Base-by-base conservation (phyloP, 768 basidiomycete genomes). In the Pholiota conissans region DNA sequence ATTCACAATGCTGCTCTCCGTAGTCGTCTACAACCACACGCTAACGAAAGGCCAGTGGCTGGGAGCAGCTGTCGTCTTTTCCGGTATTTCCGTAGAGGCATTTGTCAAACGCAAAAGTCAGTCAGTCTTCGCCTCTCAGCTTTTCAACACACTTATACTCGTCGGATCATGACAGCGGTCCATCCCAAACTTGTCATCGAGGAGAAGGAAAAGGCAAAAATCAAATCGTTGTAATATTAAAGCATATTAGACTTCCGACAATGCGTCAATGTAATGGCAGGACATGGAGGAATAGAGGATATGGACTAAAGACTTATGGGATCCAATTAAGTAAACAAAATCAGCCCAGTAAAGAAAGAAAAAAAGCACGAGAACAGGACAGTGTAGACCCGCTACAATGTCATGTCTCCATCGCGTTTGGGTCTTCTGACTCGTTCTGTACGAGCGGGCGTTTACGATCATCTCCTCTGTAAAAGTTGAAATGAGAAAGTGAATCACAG, bases 1-100 rank as follows among this genome's bases (percentile, higher is more conserved):
- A 71, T 95, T 97, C 73, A 98, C 97, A 8, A 99, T 99, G 95
- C 79, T 99, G 14, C 79, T 99, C 39, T 96, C 93, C 16, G 95
- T 99, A 6, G 70, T 95, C 26, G 82, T 98, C 0, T 98, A 97
- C 69, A 87, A 91, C 65, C 97, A 98, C 72, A 83, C 77, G 61
- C 78, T 99, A 52, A 87, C 89, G 0, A 47, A 69, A 1, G 95
- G 95, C 1, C 97, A 98, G 71, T 98, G 96, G 97, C 66, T 83
- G 3, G 97, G 97, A n/a, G 86, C 95, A 0, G 88, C 74, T 1
- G 84, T 95, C 18, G 97, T 98, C 2, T 98, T 99, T 72, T 85
- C 85, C n/a, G 97, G 95, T 1, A 97, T 98, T 59, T 94, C 91
- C 0, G 81, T 97, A 9, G 96, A 98, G 69, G 96, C 95, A 2